Evolutionary conservation across 495 filamentous ascomycete genomes (phyloP), one percentile per base, ranked within the genome.

Genomic region (Hypoxylon crocopeplum): DNA sequence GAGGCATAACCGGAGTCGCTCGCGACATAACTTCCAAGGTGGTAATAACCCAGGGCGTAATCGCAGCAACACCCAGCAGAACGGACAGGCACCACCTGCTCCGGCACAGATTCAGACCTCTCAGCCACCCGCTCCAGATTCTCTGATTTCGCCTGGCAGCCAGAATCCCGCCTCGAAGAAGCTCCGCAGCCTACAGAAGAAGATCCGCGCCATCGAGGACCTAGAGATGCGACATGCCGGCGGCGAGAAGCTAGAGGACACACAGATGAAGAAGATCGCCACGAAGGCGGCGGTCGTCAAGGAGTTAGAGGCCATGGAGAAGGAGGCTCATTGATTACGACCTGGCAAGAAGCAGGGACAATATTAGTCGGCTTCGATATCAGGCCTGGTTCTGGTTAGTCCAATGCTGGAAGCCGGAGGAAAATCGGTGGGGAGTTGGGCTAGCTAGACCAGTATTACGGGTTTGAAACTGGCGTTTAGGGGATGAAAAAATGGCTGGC

Each of bases 191-290:
- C 80, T 98, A 56, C 79, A 95, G 71, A 98, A 98, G 84, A 98
- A 98, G 82, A 86, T 98, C 51, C 85, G 94, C 4, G 94, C 94
- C 10, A 98, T 98, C 66, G 94, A 98, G 62, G 94, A 98, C 69
- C 77, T 98, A 49, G 96, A 98, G 80, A 94, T 96, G 92, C 84
- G 94, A 46, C 85, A 90, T 57, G 94, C 93, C 2, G 85, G 86
- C 29, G 95, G 94, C 8, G 94, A 98, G 82, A 97, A 96, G 78
- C 72, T 98, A 51, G 94, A 98, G 75, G 92, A 96, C 70, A 98
- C 94, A 40, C 94, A 98, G 79, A 85, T 98, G 80, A 95, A 94
- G 84, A 98, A 98, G 82, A 98, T 98, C 59, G 82, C 84, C 16
- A 98, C 93, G 3, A 95, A 97, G 78, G 79, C 84, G 25, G 69